Evolutionary conservation across 192 early-diverging fungal species (phyloP).

Genomic region (Rhizophagus sp.): DNA sequence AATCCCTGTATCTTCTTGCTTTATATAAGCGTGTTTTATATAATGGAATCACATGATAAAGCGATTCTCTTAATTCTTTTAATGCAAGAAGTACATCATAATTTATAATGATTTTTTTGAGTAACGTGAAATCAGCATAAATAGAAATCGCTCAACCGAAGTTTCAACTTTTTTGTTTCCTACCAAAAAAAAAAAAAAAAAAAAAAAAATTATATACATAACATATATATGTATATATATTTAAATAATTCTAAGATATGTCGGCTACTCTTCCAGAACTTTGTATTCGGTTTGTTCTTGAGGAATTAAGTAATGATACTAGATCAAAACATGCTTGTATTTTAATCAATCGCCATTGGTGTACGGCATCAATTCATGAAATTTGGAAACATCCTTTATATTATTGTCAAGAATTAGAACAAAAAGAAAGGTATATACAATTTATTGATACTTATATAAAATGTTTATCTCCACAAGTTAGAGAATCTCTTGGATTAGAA

Average conservation of each 20-base stretch:
- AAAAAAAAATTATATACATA: too few relatives aligned
- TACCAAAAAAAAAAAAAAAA: too few relatives aligned
- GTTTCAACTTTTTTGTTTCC: too few relatives aligned
- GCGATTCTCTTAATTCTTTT: too few relatives aligned
- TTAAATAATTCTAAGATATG: neutral
- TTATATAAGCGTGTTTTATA: too few relatives aligned
- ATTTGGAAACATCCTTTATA: slow-evolving; percentile 17
- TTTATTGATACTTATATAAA: slow-evolving; percentile 8
- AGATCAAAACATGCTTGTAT: neutral
- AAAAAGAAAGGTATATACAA: slow-evolving; percentile 1
- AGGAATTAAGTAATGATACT: neutral
- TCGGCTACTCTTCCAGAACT: slow-evolving; percentile 13
- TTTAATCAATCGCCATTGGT: slow-evolving; percentile 13
- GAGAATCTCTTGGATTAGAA: neutral
- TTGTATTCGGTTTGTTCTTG: neutral
- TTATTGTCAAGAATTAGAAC: neutral
- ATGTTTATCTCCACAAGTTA: neutral
- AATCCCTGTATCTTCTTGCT: too few relatives aligned
- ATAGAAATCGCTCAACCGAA: too few relatives aligned
- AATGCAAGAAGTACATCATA: too few relatives aligned
- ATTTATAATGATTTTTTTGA: too few relatives aligned
- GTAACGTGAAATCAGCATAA: too few relatives aligned
- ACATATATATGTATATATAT: too few relatives aligned
- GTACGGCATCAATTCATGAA: neutral
- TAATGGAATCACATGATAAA: too few relatives aligned